A percentile compares a stretch with the other conserved stretches of the same genome.
Evolutionary conservation across 2,329 filamentous ascomycete genomes (phyloP).

Genomic region (Acarospora socialis): DNA sequence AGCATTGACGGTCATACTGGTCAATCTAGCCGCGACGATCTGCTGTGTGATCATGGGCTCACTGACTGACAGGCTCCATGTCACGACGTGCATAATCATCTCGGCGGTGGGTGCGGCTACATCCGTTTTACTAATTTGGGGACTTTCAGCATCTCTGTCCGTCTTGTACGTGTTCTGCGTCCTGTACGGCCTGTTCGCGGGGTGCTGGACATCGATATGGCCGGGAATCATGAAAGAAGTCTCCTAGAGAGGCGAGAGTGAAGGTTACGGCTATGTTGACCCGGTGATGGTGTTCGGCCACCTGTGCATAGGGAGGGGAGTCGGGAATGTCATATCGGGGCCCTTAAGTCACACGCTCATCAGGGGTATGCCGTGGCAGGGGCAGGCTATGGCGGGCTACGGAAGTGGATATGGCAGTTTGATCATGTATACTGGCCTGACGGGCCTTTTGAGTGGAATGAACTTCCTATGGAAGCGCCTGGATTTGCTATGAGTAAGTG

Average conservation of each 20-base stretch:
- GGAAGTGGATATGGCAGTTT: conserved; percentile 27
- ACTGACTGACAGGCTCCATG: conserved; percentile 26
- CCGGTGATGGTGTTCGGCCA: conserved; percentile 25
- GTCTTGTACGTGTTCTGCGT: conserved; percentile 30
- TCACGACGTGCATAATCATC: conserved; percentile 25
- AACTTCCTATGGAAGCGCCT: conserved; percentile 18
- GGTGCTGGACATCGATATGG: conserved; percentile 26
- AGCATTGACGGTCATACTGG: conserved; percentile 25
- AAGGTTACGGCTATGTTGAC: conserved; percentile 14
- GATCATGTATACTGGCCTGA: conserved; percentile 28
- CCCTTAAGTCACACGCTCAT: conserved; percentile 30
- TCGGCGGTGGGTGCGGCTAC: conserved; percentile 23
- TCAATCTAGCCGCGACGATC: conserved; percentile 25
- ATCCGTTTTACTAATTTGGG: conserved; percentile 30
- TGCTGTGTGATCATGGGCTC: conserved; percentile 26
- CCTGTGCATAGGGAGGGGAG: conserved; percentile 28
- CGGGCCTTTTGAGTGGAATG: no score
- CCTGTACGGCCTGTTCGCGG: conserved; percentile 28
- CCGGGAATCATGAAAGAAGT: conserved; percentile 26
- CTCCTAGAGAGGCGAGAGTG: conserved; percentile 17
- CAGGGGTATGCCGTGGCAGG: conserved; percentile 19
- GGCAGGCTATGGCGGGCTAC: conserved; percentile 22
- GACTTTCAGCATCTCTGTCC: conserved; percentile 23
- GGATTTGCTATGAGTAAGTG: conserved; percentile 14
- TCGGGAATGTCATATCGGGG: conserved; percentile 29